Base-by-base conservation (phyloP, 2,329 filamentous ascomycete genomes). In the Fusarium sp. region DNA sequence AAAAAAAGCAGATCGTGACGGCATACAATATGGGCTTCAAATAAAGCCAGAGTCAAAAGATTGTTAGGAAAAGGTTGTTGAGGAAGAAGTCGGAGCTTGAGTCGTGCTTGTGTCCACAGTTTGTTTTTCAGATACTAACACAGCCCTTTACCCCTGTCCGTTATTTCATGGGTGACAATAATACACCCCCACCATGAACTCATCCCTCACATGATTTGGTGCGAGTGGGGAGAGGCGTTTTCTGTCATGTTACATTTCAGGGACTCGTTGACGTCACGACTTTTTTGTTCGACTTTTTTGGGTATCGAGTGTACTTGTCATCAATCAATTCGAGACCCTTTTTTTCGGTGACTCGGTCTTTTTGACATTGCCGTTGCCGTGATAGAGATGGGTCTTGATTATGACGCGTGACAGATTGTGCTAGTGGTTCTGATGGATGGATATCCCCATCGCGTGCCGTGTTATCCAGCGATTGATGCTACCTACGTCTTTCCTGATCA, bases 241-340 rank as follows among this genome's bases (percentile, higher is more conserved):
- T 58, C 55, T 58, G 41, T 58, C 55, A 49, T 27, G 21, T 33
- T 23, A 25, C 7, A 27, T n/a, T 15, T 49, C 41, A 58, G 44
- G 49, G 35, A 49, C 31, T 58, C 70, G 70, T 73, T 73, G 70
- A 73, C 70, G 70, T 73, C 70, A 73, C 63, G 59, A 72, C 69
- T 72, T 60, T 68, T 55, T 35, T 31, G 18, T 57, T 69, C 52
- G 18, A 7, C 54, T 27, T n/a, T n/a, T 57, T 57, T 11, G 23
- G 54, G 23, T n/a, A 57, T 57, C 29, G 33, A 68, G 63, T 70
- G 57, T 49, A 57, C 61, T 67, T 63, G 66, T 73, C 70, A 60
- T 72, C 35, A 63, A 63, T 41, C 39, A 21, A n/a, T 14, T 23
- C n/a, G 21, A 35, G 49, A 38, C 37, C 58, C 58, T 35, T 52